A percentile compares a stretch with the other conserved stretches of the same genome.
These are phyloP conservation scores for Gliomastix tumulicola DNA, from an alignment of 2,329 filamentous ascomycete species.

Conservation along the genomic window DNA sequence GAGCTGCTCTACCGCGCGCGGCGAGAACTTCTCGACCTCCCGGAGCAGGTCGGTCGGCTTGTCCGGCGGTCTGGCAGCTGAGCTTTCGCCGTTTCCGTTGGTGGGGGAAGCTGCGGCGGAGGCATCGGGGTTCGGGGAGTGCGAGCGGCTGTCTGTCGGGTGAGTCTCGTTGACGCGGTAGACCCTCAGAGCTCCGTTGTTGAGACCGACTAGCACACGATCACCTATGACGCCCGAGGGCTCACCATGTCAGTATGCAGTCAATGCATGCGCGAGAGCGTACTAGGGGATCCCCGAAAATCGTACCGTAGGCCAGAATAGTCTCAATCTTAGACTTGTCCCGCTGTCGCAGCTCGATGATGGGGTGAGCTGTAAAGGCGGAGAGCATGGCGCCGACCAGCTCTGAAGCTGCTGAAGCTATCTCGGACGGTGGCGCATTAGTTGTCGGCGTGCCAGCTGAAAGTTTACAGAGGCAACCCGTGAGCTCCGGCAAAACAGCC, in stretches of 20 bases:
- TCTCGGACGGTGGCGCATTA: conserved; percentile 24
- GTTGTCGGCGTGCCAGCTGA: no score
- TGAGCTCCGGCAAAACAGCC: no score
- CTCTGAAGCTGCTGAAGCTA: conserved; percentile 25
- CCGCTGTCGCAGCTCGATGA: conserved; percentile 91
- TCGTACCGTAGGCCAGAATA: conserved; percentile 85
- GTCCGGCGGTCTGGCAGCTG: conserved; percentile 19
- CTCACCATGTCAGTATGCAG: not conserved
- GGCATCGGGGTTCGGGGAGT: conserved; percentile 14
- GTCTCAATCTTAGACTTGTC: conserved; percentile 98
- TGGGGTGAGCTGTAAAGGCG: conserved; percentile 91
- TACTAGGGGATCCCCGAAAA: conserved; percentile 11
- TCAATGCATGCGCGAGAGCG: not conserved
- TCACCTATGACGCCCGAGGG: conserved; percentile 51
- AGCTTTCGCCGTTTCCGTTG: conserved; percentile 17
- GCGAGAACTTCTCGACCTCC: conserved; percentile 91
- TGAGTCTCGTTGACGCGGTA: conserved; percentile 77
- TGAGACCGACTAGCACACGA: conserved; percentile 84
- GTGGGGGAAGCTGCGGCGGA: conserved; percentile 15
- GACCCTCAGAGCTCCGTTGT: conserved; percentile 79
- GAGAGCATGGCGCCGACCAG: conserved; percentile 71
- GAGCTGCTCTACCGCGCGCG: conserved; percentile 84
- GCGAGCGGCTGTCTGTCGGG: conserved; percentile 24
- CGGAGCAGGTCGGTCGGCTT: conserved; percentile 77
- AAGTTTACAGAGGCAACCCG: no score